phyloP scores from a whole-genome alignment of 2,329 filamentous ascomycete genomes.

The Annulohypoxylon truncatum region DNA sequence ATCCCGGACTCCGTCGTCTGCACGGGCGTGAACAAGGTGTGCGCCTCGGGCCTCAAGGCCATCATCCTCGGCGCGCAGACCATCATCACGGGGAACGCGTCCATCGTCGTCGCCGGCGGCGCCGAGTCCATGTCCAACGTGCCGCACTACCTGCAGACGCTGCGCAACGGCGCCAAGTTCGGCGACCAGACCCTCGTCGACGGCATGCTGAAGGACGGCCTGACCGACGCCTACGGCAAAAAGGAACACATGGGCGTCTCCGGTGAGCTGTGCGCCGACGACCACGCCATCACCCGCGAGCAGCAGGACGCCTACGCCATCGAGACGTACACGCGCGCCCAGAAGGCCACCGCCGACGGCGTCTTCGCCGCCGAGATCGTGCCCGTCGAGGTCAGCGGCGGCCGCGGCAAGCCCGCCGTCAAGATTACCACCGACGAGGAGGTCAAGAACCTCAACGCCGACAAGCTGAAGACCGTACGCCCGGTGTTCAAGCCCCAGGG shows the following conservation, averaged over 20 bases:
- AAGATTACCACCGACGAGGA: slow-evolving; percentile 90
- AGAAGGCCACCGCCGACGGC: slow-evolving; percentile 88
- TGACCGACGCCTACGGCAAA: slow-evolving; percentile 89
- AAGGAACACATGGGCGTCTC: slow-evolving; percentile 97
- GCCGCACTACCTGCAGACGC: slow-evolving; percentile 91
- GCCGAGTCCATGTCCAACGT: slow-evolving; percentile 99
- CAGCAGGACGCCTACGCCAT: slow-evolving; percentile 97
- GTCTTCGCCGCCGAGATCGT: slow-evolving; percentile 88
- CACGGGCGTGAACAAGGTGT: slow-evolving; percentile 99
- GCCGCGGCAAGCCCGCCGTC: slow-evolving; percentile 88
- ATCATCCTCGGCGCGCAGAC: slow-evolving; percentile 95
- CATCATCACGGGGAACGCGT: slow-evolving; percentile 95
- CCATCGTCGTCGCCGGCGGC: slow-evolving; percentile 92
- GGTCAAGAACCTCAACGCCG: slow-evolving; percentile 90
- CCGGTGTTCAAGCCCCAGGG: slow-evolving; percentile 82
- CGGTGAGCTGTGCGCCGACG: slow-evolving; percentile 89
- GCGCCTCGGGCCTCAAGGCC: slow-evolving; percentile 93
- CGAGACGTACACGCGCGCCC: slow-evolving; percentile 75
- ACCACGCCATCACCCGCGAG: slow-evolving; percentile 84
- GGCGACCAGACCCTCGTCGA: slow-evolving; percentile 91
- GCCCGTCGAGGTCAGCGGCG: slow-evolving; percentile 87
- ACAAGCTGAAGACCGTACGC: slow-evolving; percentile 86
- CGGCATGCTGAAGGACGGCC: slow-evolving; percentile 91
- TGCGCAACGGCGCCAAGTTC: slow-evolving; percentile 92
- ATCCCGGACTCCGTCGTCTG: slow-evolving; percentile 82